Evolutionary conservation across 2,329 filamentous ascomycete species (phyloP), one percentile per base, ranked within the genome.

Genomic region (Periconia digitata): DNA sequence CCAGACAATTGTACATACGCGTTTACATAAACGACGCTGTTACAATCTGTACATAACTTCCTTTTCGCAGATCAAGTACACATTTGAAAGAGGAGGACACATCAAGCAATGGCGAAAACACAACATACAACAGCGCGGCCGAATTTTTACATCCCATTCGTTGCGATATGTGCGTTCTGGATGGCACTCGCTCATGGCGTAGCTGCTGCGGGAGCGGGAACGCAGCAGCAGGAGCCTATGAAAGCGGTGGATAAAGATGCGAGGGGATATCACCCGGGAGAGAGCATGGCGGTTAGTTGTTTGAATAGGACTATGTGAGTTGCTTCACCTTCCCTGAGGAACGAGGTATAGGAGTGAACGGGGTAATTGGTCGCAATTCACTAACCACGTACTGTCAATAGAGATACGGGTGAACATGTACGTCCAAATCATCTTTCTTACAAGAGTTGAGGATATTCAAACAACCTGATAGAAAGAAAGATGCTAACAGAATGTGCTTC

Each of bases 361-460:
- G n/a, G n/a, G n/a, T n/a, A n/a, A n/a, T n/a, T n/a, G n/a, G n/a
- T n/a, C n/a, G n/a, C n/a, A n/a, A n/a, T n/a, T n/a, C n/a, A n/a
- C n/a, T n/a, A n/a, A n/a, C n/a, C 43, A 20, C n/a, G 20, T 17
- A 3, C 15, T 40, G 12, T 3, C 12, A 6, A 38, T 67, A 94
- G 89, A 63, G 89, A 95, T 62, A 94, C 89, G 8, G 90, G 90
- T 70, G 90, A 95, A 72, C 90, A 95, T 71, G 76, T 78, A 73
- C 51, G 74, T 57, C 37, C 37, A n/a, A n/a, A n/a, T n/a, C n/a
- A n/a, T n/a, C n/a, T n/a, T n/a, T n/a, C n/a, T n/a, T n/a, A n/a
- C n/a, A n/a, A n/a, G n/a, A n/a, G n/a, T n/a, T n/a, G n/a, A n/a
- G n/a, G n/a, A n/a, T n/a, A n/a, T n/a, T n/a, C n/a, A n/a, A n/a